Base-by-base conservation (phyloP, 805 yeast species). In the Saturnispora saitoi region DNA sequence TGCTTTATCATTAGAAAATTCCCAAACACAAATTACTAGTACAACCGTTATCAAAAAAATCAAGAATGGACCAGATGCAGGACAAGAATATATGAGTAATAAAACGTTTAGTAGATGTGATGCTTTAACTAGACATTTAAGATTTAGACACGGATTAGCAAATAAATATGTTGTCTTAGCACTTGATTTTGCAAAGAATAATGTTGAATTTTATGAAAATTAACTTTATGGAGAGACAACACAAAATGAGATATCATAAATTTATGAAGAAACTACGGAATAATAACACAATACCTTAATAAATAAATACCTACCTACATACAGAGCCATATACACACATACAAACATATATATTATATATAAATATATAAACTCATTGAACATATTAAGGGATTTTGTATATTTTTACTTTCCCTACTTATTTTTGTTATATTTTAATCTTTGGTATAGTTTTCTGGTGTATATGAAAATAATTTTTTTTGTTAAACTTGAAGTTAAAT, bases 21-120 rank as follows among this genome's bases (percentile, higher is more conserved):
- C 66, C 11, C 54, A 56, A 48, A 56, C 63, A 4, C 62, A 58
- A 47, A 58, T 56, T 42, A 57, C 65, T 6, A 61, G 62, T 48
- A 58, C 64, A 30, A 65, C 60, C 51, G 59, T 61, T 41, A 58
- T 65, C 3, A 64, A 76, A 57, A 80, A 79, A 47, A 54, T 58
- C 32, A 61, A 59, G 48, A 55, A 59, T 26, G 60, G 55, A 29
- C 47, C 60, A 17, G 53, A 55, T 19, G 51, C 56, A 24, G 57
- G 49, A 31, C 61, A 61, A 12, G 64, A 60, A 37, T 63, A 57
- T 46, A 50, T 63, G 30, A 59, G 63, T 48, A 63, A 60, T 43
- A 82, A 91, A 70, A 88, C 95, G 1, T 91, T 93, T 61, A 85
- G 95, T 48, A 78, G 99, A 53, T 84, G 89, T 62, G 99, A 91